phyloP scores from a whole-genome alignment of 208 protist species.

The Leishmania arabica region DNA sequence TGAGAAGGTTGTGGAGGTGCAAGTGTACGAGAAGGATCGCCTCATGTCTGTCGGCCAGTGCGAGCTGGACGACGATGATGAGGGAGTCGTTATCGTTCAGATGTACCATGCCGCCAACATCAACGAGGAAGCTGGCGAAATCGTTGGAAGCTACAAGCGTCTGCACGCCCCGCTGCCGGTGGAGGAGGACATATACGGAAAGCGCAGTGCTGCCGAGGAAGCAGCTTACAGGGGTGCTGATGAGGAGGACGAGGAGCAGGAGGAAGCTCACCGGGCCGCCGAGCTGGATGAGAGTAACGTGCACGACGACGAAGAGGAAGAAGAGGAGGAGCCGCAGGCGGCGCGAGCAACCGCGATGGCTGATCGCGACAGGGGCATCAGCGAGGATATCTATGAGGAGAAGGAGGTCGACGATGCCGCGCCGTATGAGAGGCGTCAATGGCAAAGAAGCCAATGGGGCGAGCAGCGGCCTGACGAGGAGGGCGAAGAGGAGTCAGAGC shows the following conservation, averaged over 20 bases:
- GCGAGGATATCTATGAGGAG: conserved; percentile 14
- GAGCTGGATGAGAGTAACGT: conserved; percentile 9
- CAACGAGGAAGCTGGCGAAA: conserved; percentile 57
- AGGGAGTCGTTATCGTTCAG: conserved; percentile 53
- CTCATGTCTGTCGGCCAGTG: conserved; percentile 54
- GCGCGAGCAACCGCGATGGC: not conserved
- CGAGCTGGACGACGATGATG: conserved; percentile 41
- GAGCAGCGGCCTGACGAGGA: not conserved
- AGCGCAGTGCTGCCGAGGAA: conserved; percentile 9
- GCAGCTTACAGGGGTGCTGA: not conserved
- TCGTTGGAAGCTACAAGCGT: conserved; percentile 82
- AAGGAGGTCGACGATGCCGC: conserved; percentile 7
- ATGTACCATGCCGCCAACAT: conserved; percentile 60
- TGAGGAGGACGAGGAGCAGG: conserved; percentile 37
- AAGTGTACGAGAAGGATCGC: conserved; percentile 59
- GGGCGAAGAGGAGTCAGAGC: not conserved
- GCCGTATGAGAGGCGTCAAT: not conserved
- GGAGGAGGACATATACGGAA: conserved; percentile 5
- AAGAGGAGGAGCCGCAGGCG: conserved; percentile 15
- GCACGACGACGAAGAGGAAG: conserved; percentile 31
- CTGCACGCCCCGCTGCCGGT: conserved; percentile 34
- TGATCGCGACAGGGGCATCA: conserved; percentile 19
- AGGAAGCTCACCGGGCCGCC: conserved; percentile 7
- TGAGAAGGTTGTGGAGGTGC: conserved; percentile 58
- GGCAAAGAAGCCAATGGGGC: not conserved